Percentiles rank a stretch among this genome's conserved stretches.
phyloP scores from a whole-genome alignment of 2,329 filamentous ascomycete genomes.

The Scedosporium minutisporum region DNA sequence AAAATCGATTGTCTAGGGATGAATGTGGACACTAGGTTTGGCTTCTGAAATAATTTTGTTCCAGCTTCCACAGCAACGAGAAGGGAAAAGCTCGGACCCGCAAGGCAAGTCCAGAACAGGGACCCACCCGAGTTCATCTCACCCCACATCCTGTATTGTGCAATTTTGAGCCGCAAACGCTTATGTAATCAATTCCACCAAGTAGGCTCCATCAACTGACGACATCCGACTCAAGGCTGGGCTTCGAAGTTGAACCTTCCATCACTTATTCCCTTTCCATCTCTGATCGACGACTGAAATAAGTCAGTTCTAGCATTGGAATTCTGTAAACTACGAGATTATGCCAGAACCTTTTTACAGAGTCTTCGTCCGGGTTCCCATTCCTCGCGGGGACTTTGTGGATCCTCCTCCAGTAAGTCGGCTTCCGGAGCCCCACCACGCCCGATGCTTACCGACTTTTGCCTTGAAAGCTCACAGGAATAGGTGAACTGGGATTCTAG shows the following conservation, averaged over 20 bases:
- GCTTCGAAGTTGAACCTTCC: not conserved
- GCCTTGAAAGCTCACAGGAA: not conserved
- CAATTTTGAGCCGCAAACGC: not conserved
- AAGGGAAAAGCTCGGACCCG: not conserved
- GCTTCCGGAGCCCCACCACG: conserved; percentile 1
- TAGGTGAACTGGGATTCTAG: conserved; percentile 79
- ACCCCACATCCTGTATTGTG: not conserved
- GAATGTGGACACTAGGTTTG: not conserved
- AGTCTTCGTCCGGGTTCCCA: conserved; percentile 82
- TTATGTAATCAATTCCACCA: not conserved
- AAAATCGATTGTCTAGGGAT: not conserved
- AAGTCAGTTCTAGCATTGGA: not conserved
- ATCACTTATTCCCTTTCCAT: not conserved
- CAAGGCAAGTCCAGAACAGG: not conserved
- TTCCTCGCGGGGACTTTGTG: conserved; percentile 75
- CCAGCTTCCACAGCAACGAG: not conserved
- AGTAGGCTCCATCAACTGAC: not conserved
- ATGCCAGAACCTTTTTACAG: conserved; percentile 54
- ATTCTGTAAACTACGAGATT: not conserved
- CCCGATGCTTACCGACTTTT: not conserved
- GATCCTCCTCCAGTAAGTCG: conserved; percentile 72
- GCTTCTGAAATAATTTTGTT: not conserved
- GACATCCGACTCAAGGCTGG: not conserved
- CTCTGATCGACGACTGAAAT: not conserved
- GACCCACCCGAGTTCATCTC: too few relatives aligned